Percentiles rank a stretch among this genome's conserved stretches.
phyloP scores from a whole-genome alignment of 2,329 filamentous ascomycete genomes.

The Aschersonia sp. region DNA sequence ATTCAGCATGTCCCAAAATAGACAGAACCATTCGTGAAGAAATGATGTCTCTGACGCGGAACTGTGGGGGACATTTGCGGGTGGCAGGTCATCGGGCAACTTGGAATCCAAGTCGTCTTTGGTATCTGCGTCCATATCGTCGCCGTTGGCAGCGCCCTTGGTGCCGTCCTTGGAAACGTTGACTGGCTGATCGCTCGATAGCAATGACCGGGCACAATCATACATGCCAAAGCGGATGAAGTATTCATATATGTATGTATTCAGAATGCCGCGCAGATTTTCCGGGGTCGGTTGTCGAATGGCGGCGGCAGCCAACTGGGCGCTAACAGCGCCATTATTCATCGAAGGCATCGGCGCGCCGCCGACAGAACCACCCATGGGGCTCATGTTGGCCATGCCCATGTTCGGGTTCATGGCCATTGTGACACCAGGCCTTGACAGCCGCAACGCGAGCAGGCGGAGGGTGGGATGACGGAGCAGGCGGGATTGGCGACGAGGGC shows the following conservation, averaged over 20 bases:
- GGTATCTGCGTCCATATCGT: conserved; percentile 72
- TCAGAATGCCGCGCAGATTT: conserved; percentile 44
- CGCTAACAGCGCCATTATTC: conserved; percentile 35
- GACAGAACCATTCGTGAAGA: conserved; percentile 91
- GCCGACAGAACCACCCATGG: conserved; percentile 54
- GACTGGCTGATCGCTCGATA: conserved; percentile 51
- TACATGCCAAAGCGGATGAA: conserved; percentile 77
- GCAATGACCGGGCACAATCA: conserved; percentile 65
- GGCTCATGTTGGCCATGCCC: conserved; percentile 55
- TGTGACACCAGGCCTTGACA: conserved; percentile 5
- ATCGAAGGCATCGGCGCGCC: conserved; percentile 49
- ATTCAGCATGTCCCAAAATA: conserved; percentile 93
- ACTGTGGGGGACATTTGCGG: conserved; percentile 48
- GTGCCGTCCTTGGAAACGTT: conserved; percentile 56
- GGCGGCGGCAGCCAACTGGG: conserved; percentile 17
- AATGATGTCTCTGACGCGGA: conserved; percentile 62
- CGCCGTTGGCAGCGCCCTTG: conserved; percentile 56
- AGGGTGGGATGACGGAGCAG: conserved; percentile 2
- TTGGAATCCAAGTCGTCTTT: conserved; percentile 67
- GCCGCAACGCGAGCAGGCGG: conserved; percentile 5
- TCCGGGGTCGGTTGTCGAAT: conserved; percentile 26
- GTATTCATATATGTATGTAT: conserved; percentile 86
- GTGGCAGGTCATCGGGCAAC: conserved; percentile 66
- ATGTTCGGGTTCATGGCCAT: conserved; percentile 43
- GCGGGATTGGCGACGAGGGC: conserved; percentile 7